Evolutionary conservation across 202 grass and related monocot species (phyloP).

Genomic region (Panicum virgatum): DNA sequence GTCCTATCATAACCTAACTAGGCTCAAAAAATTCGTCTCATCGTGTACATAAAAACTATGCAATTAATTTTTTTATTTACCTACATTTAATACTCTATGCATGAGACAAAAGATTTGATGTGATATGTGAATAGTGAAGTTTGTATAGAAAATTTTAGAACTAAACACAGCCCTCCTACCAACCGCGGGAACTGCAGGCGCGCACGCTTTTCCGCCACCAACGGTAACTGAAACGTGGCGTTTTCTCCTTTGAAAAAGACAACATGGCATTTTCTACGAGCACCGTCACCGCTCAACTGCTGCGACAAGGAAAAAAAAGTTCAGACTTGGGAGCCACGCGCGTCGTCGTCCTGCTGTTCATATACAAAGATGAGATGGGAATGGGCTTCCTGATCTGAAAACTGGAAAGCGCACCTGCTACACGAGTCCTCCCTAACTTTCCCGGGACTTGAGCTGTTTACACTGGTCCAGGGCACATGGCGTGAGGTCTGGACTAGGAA

Average conservation of each 20-base stretch:
- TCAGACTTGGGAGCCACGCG: neutral
- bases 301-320: neutral
- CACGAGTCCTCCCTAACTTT: neutral
- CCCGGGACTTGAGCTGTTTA: neutral
- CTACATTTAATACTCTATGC: too few relatives aligned
- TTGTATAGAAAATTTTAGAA: too few relatives aligned
- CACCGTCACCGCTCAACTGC: neutral
- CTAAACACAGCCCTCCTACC: too few relatives aligned
- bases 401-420: neutral
- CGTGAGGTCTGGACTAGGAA: neutral
- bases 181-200: neutral
- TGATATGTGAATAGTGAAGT: too few relatives aligned
- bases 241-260: too few relatives aligned
- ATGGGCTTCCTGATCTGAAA: slow-evolving; percentile 1
- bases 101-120: too few relatives aligned
- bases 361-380: neutral
- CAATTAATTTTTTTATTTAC: too few relatives aligned
- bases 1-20: too few relatives aligned
- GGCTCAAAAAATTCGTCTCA: too few relatives aligned
- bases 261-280: neutral
- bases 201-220: neutral
- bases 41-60: too few relatives aligned
- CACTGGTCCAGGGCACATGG: neutral
- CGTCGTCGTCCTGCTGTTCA: neutral
- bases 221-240: neutral